Evolutionary conservation across 1,284 basidiomycete genomes (phyloP).

Genomic region (Ustilago xerochloae): DNA sequence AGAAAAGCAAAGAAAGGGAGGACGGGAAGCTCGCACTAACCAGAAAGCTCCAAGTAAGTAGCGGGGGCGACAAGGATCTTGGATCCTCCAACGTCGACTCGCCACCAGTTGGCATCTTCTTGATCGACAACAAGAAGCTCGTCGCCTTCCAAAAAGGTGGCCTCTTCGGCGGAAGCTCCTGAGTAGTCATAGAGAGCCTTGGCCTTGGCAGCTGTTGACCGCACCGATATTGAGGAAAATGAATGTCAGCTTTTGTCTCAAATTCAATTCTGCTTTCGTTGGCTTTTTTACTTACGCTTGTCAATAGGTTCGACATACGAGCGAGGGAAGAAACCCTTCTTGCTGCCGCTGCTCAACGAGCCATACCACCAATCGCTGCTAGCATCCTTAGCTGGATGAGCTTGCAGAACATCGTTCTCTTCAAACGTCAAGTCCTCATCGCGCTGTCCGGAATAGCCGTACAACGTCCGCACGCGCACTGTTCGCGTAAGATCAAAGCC

Average conservation of each 20-base stretch:
- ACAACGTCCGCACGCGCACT: slow-evolving; percentile 75
- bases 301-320: slow-evolving; percentile 73
- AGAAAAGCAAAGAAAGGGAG: neutral
- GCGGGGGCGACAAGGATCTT: slow-evolving; percentile 64
- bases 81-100: slow-evolving; percentile 52
- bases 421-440: slow-evolving; percentile 86
- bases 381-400: slow-evolving; percentile 35
- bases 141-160: slow-evolving; percentile 58
- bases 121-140: slow-evolving; percentile 62
- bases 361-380: slow-evolving; percentile 86
- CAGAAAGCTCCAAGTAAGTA: slow-evolving; percentile 62
- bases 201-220: slow-evolving; percentile 43
- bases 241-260: too few relatives aligned
- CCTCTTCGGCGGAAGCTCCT: slow-evolving; percentile 61
- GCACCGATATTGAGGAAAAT: neutral
- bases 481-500: slow-evolving; percentile 78
- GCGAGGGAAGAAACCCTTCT: slow-evolving; percentile 88
- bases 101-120: slow-evolving; percentile 66
- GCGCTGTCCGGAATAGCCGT: slow-evolving; percentile 82
- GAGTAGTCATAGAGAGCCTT: slow-evolving; percentile 65
- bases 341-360: slow-evolving; percentile 76
- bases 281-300: slow-evolving; percentile 28
- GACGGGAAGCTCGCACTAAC: slow-evolving; percentile 51
- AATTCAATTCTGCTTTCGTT: too few relatives aligned
- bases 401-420: slow-evolving; percentile 80